Base-by-base conservation (phyloP, 192 early-diverging fungal genomes). In the Irineochytrium annulatum region DNA sequence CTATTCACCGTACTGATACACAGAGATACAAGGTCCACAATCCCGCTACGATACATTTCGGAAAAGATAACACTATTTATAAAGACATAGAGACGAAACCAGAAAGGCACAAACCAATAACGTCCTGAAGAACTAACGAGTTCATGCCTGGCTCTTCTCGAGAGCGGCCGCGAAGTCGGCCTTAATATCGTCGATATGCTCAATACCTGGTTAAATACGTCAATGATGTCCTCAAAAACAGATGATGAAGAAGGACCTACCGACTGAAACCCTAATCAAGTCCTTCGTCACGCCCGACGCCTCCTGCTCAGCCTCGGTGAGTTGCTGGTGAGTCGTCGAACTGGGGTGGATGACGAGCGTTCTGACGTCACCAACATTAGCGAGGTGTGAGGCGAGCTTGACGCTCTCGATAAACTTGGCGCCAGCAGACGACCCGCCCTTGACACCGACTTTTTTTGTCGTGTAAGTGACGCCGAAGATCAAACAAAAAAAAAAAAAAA, bases 311-410 rank as follows among this genome's bases (percentile, higher is more conserved):
- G 84, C 83, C 58, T 88, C 84, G 3, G 80, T 79, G 41, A 96
- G 73, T 72, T 94, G 94, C 66, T 89, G 89, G 67, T 97, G 92
- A 13, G 91, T 97, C 3, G 92, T 94, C 27, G 80, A 68, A 20
- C 88, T 75, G 8, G 94, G 89, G 55, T 91, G 87, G 60, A 94
- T 91, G 20, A 89, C 89, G 26, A 97, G 77, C 4, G 92, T 94
- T 66, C 89, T 83, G 6, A 89, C 82, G 72, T 97, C 94, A 48
- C 94, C 94, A n/a, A 97, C 90, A 57, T 97, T 97, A 41, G 92
- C 94, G 24, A 97, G 70, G 68, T 94, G 89, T n/a, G 88, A 90
- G 2, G 87, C 81, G 26, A 97, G 81, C 67, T 93, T 78, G 33
- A 94, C 81, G 17, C 55, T 67, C 57, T 91, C 78, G 46, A 97